Evolutionary conservation across 371 early-diverging fungal genomes (phyloP).

Genomic region (Phascolomyces articulosus): DNA sequence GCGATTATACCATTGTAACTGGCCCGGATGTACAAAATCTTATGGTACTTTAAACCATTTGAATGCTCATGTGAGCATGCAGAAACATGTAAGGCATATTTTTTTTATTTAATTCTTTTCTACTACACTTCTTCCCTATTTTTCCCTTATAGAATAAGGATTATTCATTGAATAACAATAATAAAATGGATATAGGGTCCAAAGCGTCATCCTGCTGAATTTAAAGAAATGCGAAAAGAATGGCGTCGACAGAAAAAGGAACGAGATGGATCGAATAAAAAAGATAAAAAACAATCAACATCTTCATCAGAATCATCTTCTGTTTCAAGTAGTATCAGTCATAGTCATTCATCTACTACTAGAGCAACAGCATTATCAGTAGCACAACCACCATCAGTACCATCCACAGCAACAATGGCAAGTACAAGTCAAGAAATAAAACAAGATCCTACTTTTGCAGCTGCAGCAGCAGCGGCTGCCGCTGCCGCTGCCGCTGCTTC

Average conservation of each 20-base stretch:
- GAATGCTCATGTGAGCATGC: constrained; percentile 76
- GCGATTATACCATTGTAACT: constrained; percentile 68
- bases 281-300: background rate
- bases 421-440: too few species aligned
- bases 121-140: background rate
- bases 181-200: constrained; percentile 15
- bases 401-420: too few species aligned
- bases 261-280: constrained; percentile 19
- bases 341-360: background rate
- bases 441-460: background rate
- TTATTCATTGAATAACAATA: background rate
- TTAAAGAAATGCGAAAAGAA: constrained; percentile 55
- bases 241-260: constrained; percentile 51
- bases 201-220: constrained; percentile 42
- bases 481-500: background rate
- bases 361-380: too few species aligned
- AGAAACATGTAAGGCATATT: constrained; percentile 60
- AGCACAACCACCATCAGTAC: too few species aligned
- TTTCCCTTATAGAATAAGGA: background rate
- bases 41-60: constrained; percentile 78
- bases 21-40: constrained; percentile 63
- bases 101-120: background rate
- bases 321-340: background rate
- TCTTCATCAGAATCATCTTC: background rate
- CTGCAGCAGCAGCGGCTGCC: background rate